Base-by-base conservation (phyloP, 805 yeast species). In the Kluyveromyces aestuarii region DNA sequence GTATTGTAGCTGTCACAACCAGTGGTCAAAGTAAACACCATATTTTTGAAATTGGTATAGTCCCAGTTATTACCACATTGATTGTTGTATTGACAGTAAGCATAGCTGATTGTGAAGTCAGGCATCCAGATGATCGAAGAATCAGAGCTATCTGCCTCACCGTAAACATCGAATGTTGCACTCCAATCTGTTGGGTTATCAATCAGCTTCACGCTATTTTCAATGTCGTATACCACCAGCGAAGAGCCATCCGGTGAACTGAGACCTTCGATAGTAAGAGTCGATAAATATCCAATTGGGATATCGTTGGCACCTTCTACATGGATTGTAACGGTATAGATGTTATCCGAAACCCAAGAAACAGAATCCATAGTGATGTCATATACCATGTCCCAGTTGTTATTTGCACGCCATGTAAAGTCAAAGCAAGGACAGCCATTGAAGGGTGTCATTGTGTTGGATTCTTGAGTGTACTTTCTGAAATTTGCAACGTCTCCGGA, bases 101-200 rank as follows among this genome's bases (percentile, higher is more conserved):
- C 56, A 21, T 45, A 55, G 21, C 52, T 50, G 18, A 58, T 49
- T 46, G 52, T 51, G 44, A 58, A 53, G n/a, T 51, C 46, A 18
- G 60, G 60, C 52, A 58, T 41, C 56, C 56, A 52, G 5, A 52
- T 48, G 1, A 40, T 45, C 17, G 50, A 46, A 1, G 42, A 17
- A 8, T 50, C 50, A 3, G 39, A 11, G 9, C 49, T 39, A 9
- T 37, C 19, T n/a, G 45, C 14, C 18, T 18, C 37, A n/a, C 49
- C 57, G 27, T 52, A 47, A 3, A 56, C 53, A 27, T 48, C 43
- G 37, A 58, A 55, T 14, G 59, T 55, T 5, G 54, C 50, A 6
- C 53, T 52, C 36, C 42, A 58, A 40, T 58, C 56, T 2, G 60
- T 55, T 40, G 61, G 61, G 39, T 48, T 46, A 21, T 41, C 45